phyloP scores from a whole-genome alignment of 176 grass and related monocot species.

The Cenchrus purpureus region DNA sequence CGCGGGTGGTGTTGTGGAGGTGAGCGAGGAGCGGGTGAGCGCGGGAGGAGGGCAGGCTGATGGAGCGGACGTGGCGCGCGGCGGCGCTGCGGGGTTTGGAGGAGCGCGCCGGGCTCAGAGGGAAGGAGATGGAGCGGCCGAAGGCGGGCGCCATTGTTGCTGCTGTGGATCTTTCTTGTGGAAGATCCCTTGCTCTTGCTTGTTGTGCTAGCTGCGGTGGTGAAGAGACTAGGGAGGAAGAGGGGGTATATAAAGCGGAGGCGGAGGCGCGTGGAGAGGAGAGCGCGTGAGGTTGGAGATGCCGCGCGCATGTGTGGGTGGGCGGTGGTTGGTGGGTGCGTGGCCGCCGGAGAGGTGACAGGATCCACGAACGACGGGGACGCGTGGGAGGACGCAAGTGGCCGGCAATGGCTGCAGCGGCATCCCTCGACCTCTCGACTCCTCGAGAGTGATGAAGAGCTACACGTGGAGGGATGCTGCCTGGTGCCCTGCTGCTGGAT shows the following conservation, averaged over 20 bases:
- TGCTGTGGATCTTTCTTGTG: background rate
- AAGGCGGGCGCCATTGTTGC: slow-evolving; percentile 61
- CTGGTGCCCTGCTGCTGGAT: background rate
- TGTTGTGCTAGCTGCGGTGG: background rate
- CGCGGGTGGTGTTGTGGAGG: slow-evolving; percentile 38
- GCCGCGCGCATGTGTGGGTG: background rate
- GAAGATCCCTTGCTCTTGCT: background rate
- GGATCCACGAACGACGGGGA: slow-evolving; percentile 48
- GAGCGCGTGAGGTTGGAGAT: background rate
- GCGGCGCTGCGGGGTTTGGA: background rate
- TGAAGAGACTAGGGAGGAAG: background rate
- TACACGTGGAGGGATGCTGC: background rate
- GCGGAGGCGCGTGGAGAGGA: background rate
- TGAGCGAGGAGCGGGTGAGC: slow-evolving; percentile 53
- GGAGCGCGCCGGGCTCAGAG: slow-evolving; percentile 42
- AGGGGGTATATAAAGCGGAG: slow-evolving; percentile 14
- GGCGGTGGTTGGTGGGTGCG: background rate
- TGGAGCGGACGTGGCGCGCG: slow-evolving; percentile 50
- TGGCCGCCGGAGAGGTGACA: slow-evolving; percentile 20
- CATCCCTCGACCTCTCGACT: background rate
- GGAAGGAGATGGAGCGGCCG: slow-evolving; percentile 66
- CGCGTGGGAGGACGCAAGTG: background rate
- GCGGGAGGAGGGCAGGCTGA: slow-evolving; percentile 52
- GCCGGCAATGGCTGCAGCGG: background rate
- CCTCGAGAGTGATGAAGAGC: background rate